A percentile compares a stretch with the other conserved stretches of the same genome.
Evolutionary conservation across 768 basidiomycete species (phyloP).

Genomic region (Artomyces pyxidatus): DNA sequence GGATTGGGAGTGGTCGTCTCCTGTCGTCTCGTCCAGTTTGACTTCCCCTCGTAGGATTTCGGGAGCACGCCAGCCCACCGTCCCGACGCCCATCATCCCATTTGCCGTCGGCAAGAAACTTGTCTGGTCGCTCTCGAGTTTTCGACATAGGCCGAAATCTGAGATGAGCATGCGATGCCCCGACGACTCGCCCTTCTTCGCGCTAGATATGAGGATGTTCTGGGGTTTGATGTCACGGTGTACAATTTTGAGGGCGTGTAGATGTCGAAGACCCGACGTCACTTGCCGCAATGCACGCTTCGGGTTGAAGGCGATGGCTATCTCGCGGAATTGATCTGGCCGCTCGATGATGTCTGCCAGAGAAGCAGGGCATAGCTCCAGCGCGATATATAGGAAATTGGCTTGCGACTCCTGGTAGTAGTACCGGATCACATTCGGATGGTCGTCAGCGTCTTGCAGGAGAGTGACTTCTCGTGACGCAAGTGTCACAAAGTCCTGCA

Average conservation of each 20-base stretch:
- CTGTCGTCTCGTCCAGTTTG: constrained; percentile 69
- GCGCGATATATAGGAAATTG: constrained; percentile 95
- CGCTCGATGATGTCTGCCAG: constrained; percentile 82
- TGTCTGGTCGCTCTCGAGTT: constrained; percentile 91
- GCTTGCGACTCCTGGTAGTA: constrained; percentile 93
- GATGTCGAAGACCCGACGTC: constrained; percentile 77
- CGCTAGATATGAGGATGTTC: constrained; percentile 83
- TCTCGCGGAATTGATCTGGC: constrained; percentile 71
- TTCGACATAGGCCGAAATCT: constrained; percentile 96
- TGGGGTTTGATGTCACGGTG: constrained; percentile 99
- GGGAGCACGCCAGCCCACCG: constrained; percentile 95
- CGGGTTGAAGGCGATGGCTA: constrained; percentile 71
- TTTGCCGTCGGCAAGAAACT: constrained; percentile 91
- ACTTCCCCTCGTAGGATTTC: constrained; percentile 94
- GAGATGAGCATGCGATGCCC: constrained; percentile 84
- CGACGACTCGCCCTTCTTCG: constrained; percentile 43
- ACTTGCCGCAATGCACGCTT: constrained; percentile 86
- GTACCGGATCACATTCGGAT: constrained; percentile 97
- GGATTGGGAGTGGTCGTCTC: constrained; percentile 57
- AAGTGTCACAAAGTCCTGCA: constrained; percentile 92
- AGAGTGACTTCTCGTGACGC: constrained; percentile 91
- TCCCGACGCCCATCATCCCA: constrained; percentile 84
- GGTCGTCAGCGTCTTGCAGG: constrained; percentile 94
- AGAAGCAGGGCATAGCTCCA: constrained; percentile 89
- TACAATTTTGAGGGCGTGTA: constrained; percentile 92